Conservation (phyloP, 495 filamentous ascomycete species). For the Rhypophila decipiens region DNA sequence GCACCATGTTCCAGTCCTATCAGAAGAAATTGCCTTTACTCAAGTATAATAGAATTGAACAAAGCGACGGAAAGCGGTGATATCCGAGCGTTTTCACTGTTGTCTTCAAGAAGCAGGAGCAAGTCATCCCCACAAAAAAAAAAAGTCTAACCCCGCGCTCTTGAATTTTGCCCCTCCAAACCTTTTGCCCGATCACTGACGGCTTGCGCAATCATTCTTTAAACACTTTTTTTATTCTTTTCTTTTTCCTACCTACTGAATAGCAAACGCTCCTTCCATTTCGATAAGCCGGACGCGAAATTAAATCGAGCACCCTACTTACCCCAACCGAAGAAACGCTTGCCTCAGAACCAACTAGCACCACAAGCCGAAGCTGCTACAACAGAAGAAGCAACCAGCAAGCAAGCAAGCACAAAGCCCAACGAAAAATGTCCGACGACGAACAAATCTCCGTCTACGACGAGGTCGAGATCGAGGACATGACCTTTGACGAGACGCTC, state of each 20-base stretch:
- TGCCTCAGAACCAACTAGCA: no score
- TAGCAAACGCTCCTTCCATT: background rate
- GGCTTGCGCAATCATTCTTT: no score
- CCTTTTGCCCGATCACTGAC: no score
- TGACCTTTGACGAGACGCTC: conserved; percentile 79
- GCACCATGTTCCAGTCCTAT: no score
- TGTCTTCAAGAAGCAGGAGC: no score
- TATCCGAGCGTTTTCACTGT: background rate
- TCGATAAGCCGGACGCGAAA: background rate
- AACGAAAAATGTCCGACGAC: conserved; percentile 54
- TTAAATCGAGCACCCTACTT: no score
- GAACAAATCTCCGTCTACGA: conserved; percentile 78
- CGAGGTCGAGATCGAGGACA: conserved; percentile 98
- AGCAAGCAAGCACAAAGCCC: background rate
- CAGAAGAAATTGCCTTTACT: no score
- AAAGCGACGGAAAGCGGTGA: background rate
- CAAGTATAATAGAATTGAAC: background rate
- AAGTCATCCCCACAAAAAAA: background rate
- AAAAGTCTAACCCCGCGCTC: background rate
- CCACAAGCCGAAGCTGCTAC: background rate
- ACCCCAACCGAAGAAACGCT: no score
- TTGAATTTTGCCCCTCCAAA: conserved; percentile 20
- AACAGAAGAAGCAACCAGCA: background rate
- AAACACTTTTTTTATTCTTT: conserved; percentile 2
- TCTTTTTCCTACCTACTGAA: background rate